Base-by-base conservation (phyloP, 805 yeast genomes). In the Pichia sporocuriosa region DNA sequence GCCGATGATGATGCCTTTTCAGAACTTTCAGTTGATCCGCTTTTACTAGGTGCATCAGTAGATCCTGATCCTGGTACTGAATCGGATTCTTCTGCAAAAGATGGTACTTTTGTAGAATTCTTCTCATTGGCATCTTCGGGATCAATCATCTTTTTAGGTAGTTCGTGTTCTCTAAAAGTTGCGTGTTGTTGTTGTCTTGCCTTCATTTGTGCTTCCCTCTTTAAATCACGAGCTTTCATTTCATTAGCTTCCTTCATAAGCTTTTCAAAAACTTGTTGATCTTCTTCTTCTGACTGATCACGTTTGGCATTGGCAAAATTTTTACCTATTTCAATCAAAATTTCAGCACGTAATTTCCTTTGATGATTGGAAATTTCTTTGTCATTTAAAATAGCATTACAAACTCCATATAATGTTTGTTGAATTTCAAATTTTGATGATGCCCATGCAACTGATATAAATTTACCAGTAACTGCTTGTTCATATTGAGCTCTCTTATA, bases 361-460 rank as follows among this genome's bases (percentile, higher is more conserved):
- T 67, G 72, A 8, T 63, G 65, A 32, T 69, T 50, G 4, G 72
- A 59, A 6, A 71, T 77, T 0, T 66, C 65, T 40, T 73, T 67
- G 51, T 84, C 90, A 39, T 75, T 70, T 35, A 84, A 61, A 2
- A 84, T 70, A 32, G 63, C 66, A 51, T 81, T 82, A 62, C 90
- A 83, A 11, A 84, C 93, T 11, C 70, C 75, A 50, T 85, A 73
- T 40, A 82, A 68, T 0, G 87, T 82, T 12, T 81, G 70, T 57
- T 79, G 83, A 40, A 84, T 84, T 58, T 84, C 94, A 56, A 78
- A 83, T 54, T 75, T 81, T 11, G 89, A 79, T 0, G 90, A 87
- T 11, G 78, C 77, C 94, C 94, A 84, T 8, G 93, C 93, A 3
- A 89, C 90, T 8, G 84, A 81, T 27, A 84, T 63, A 16, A 84